Percentiles rank a stretch among this genome's conserved stretches.
These are phyloP conservation scores for Allantophomopsis cytisporea DNA, from an alignment of 2,329 filamentous ascomycete species.

Conservation along the genomic window DNA sequence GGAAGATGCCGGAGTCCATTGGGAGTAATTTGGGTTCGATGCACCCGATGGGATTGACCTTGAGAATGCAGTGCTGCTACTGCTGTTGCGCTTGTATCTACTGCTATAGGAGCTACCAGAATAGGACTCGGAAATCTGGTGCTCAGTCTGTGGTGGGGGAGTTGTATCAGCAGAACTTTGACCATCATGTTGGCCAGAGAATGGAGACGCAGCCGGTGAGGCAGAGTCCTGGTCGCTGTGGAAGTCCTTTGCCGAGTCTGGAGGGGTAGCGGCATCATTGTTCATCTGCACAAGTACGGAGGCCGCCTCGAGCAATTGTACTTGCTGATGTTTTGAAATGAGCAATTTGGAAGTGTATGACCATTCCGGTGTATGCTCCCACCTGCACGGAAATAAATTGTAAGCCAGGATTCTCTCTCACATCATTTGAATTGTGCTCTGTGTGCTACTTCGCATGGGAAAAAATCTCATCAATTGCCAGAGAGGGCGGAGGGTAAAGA, in stretches of 20 bases:
- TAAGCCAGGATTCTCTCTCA: conserved; percentile 1
- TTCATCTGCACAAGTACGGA: conserved; percentile 95
- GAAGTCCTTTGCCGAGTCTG: conserved; percentile 52
- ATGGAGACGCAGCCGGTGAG: conserved; percentile 70
- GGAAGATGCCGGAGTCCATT: conserved; percentile 35
- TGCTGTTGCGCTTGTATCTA: conserved; percentile 28
- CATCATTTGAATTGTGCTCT: too few relatives aligned
- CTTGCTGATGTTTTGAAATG: conserved; percentile 98
- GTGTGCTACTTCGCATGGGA: not conserved
- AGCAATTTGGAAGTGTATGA: conserved; percentile 91
- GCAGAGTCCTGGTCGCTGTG: conserved; percentile 71
- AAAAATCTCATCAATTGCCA: conserved; percentile 9
- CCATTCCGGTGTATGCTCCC: conserved; percentile 99
- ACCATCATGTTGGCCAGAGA: conserved; percentile 64
- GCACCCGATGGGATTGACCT: conserved; percentile 69
- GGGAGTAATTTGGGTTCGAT: conserved; percentile 36
- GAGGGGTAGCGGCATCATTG: conserved; percentile 43
- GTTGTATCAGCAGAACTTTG: conserved; percentile 86
- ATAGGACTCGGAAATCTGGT: conserved; percentile 25
- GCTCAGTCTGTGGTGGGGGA: conserved; percentile 60
- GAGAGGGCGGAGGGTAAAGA: conserved; percentile 16
- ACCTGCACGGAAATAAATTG: conserved; percentile 45
- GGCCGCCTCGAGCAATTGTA: conserved; percentile 90
- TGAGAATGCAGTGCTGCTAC: conserved; percentile 45
- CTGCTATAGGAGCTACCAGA: conserved; percentile 41